Conservation (phyloP, 169 alveolate species). For the Plasmodium yoelii region DNA sequence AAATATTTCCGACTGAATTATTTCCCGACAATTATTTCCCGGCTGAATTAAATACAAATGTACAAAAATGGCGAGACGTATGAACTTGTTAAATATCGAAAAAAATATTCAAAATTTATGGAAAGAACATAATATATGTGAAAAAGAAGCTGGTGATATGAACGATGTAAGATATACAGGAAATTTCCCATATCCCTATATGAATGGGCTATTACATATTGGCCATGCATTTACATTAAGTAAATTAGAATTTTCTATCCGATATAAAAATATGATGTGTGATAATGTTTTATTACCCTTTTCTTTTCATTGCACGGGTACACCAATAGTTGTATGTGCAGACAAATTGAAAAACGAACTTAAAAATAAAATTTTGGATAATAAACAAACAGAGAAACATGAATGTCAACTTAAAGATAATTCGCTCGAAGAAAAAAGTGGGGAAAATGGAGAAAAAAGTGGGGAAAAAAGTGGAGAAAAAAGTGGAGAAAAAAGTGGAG, state of each 20-base stretch:
- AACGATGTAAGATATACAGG: constrained; percentile 92
- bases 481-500: neutral
- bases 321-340: constrained; percentile 99
- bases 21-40: too few relatives aligned
- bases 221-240: constrained; percentile 99
- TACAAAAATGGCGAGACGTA: constrained; percentile 88
- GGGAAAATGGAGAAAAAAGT: too few relatives aligned
- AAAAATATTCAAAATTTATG: constrained; percentile 89
- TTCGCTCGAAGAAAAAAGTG: neutral
- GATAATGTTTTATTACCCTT: constrained; percentile 97
- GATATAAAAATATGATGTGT: constrained; percentile 96
- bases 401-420: neutral
- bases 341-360: constrained; percentile 92
- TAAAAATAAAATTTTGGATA: constrained; percentile 8
- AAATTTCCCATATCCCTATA: constrained; percentile 99
- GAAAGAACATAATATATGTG: constrained; percentile 90
- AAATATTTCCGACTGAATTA: too few relatives aligned
- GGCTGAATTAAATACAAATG: too few relatives aligned
- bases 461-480: neutral
- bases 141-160: constrained; percentile 88
- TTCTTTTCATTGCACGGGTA: constrained; percentile 99
- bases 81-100: constrained; percentile 91
- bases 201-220: constrained; percentile 99
- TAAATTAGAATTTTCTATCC: constrained; percentile 97
- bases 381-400: neutral